These are phyloP conservation scores for Arabidopsis lyrata DNA, from an alignment of 441 rosid species.

Conservation along the genomic window DNA sequence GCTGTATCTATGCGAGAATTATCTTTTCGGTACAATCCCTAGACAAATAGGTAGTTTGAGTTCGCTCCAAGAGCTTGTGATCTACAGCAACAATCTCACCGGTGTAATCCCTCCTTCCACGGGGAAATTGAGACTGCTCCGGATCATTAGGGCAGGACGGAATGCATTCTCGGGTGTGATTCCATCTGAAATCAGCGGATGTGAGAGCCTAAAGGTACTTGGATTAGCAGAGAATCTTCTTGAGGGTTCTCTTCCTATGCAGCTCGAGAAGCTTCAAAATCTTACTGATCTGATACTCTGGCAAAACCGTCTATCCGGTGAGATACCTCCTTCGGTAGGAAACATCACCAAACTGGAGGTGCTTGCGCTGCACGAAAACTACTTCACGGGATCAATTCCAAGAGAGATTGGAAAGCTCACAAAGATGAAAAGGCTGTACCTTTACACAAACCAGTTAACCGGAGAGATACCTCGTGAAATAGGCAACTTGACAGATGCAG, in stretches of 20 bases:
- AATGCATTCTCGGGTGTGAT: conserved; percentile 57
- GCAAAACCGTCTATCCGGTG: conserved; percentile 59
- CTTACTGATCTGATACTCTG: conserved; percentile 58
- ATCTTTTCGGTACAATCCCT: conserved; percentile 52
- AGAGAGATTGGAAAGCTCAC: conserved; percentile 55
- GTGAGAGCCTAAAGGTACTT: conserved; percentile 57
- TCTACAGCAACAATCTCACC: conserved; percentile 62
- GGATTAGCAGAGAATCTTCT: conserved; percentile 65
- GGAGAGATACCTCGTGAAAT: conserved; percentile 60
- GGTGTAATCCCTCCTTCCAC: conserved; percentile 54
- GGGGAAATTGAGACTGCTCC: conserved; percentile 50
- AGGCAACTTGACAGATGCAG: conserved; percentile 50
- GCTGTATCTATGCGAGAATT: conserved; percentile 63
- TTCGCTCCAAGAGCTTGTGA: conserved; percentile 55
- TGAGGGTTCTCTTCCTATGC: conserved; percentile 57
- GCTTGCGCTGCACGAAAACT: conserved; percentile 66
- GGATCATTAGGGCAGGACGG: conserved; percentile 58
- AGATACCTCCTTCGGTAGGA: conserved; percentile 58
- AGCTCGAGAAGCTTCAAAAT: conserved; percentile 52
- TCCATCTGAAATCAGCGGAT: conserved; percentile 57
- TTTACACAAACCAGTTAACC: conserved; percentile 59
- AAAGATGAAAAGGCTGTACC: conserved; percentile 50
- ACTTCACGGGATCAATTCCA: conserved; percentile 56
- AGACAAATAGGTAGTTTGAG: conserved; percentile 47
- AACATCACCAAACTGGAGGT: conserved; percentile 52